phyloP scores from a whole-genome alignment of 2,329 filamentous ascomycete genomes.

The Penicillium sp. region DNA sequence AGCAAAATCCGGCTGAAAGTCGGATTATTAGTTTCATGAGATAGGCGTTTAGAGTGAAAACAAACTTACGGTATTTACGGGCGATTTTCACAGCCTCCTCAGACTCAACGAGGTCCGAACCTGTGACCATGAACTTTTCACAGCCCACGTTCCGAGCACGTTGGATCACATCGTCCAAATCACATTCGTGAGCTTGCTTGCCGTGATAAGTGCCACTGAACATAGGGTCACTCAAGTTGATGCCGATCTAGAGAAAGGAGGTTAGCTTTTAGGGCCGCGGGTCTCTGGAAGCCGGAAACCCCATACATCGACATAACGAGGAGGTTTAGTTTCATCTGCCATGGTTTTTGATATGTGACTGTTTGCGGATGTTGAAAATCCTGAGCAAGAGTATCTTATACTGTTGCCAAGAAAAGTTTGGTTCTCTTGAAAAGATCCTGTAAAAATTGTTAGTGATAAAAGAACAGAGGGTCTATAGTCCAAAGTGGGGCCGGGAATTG shows the following conservation, averaged over 20 bases:
- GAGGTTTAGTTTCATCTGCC: conserved; percentile 33
- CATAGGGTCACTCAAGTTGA: conserved; percentile 92
- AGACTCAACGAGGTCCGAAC: conserved; percentile 80
- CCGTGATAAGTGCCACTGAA: conserved; percentile 84
- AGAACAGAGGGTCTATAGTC: not conserved
- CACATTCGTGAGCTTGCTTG: conserved; percentile 58
- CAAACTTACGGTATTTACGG: conserved; percentile 66
- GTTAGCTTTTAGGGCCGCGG: conserved; percentile 12
- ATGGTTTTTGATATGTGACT: conserved; percentile 27
- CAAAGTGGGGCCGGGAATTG: not conserved
- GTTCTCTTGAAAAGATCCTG: not conserved
- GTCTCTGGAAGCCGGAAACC: not conserved
- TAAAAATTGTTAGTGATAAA: not conserved
- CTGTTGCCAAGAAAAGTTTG: not conserved
- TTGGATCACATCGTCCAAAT: conserved; percentile 66
- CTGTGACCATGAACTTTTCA: conserved; percentile 87
- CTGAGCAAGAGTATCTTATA: not conserved
- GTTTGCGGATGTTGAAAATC: conserved; percentile 11
- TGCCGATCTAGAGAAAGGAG: conserved; percentile 64
- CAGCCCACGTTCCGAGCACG: conserved; percentile 78
- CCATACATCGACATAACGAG: conserved; percentile 51
- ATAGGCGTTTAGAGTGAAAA: not conserved
- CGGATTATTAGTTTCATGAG: not conserved
- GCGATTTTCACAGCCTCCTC: conserved; percentile 72
- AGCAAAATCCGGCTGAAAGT: conserved; percentile 71